Percentiles rank a stretch among this genome's conserved stretches.
Evolutionary conservation across 257 asterid genomes (phyloP).

Genomic region (Scutellaria baicalensis): DNA sequence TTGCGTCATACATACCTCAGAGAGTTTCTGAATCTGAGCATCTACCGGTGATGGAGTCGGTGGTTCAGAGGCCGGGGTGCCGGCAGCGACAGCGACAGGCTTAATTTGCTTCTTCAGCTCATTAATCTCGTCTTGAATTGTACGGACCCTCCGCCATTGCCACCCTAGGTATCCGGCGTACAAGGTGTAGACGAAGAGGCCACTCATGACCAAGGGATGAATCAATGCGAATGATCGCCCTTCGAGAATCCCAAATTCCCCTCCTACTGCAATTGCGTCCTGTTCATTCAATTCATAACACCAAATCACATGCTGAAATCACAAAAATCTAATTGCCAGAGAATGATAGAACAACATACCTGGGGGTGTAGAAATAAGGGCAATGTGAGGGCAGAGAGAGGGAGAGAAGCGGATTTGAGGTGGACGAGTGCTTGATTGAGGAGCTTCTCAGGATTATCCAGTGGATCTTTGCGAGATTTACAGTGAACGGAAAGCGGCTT

Average conservation of each 20-base stretch:
- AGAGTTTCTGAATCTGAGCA: conserved; percentile 71
- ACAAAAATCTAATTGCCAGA: too few relatives aligned
- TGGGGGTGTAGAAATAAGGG: conserved; percentile 51
- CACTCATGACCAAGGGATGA: conserved; percentile 76
- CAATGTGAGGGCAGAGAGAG: conserved; percentile 59
- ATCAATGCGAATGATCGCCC: conserved; percentile 72
- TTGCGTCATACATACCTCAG: too few relatives aligned
- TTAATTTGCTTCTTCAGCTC: conserved; percentile 73
- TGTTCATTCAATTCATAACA: conserved; percentile 8
- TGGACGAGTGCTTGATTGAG: conserved; percentile 2
- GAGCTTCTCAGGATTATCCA: conserved; percentile 12
- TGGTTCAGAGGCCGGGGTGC: conserved; percentile 32
- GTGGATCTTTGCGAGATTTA: conserved; percentile 8
- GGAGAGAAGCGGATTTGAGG: conserved; percentile 50
- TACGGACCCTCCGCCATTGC: conserved; percentile 97
- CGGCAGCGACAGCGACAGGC: conserved; percentile 72
- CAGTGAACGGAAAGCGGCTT: conserved; percentile 14
- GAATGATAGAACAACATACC: too few relatives aligned
- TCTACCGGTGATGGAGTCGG: conserved; percentile 66
- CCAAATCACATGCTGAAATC: too few relatives aligned
- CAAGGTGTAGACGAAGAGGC: conserved; percentile 62
- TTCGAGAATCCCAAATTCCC: conserved; percentile 81
- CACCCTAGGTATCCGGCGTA: conserved; percentile 95
- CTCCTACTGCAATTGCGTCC: conserved; percentile 84
- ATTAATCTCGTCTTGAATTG: conserved; percentile 62